Percentiles rank a stretch among this genome's conserved stretches.
phyloP scores from a whole-genome alignment of 257 asterid species.

The Gentiana macrophylla region DNA sequence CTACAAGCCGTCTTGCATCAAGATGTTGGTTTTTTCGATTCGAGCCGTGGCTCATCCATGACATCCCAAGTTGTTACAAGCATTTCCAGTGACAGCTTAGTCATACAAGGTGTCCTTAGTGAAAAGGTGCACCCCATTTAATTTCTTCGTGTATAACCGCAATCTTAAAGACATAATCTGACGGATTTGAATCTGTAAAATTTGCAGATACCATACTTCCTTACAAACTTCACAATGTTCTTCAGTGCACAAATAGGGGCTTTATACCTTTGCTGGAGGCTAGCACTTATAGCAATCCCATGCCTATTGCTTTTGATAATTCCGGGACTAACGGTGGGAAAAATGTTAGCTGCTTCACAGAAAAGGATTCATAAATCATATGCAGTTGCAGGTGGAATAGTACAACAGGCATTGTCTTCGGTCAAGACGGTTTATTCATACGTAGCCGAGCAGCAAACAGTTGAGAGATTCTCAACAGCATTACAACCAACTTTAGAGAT shows the following conservation, averaged over 20 bases:
- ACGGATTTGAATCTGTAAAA: neutral
- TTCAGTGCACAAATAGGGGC: slow-evolving; percentile 9
- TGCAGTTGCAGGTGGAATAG: slow-evolving; percentile 13
- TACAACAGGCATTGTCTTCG: slow-evolving; percentile 17
- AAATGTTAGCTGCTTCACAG: slow-evolving; percentile 5
- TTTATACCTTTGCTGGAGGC: slow-evolving; percentile 13
- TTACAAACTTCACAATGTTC: slow-evolving; percentile 8
- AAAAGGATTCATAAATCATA: slow-evolving; percentile 8
- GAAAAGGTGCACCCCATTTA: slow-evolving; percentile 1
- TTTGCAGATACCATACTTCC: slow-evolving; percentile 16
- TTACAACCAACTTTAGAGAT: slow-evolving; percentile 17
- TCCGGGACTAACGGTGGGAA: slow-evolving; percentile 11
- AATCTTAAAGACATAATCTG: no score
- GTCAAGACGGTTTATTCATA: slow-evolving; percentile 19
- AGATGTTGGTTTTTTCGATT: slow-evolving; percentile 11
- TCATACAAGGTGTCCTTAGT: slow-evolving; percentile 12
- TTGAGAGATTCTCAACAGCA: slow-evolving; percentile 16
- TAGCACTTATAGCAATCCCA: slow-evolving; percentile 11
- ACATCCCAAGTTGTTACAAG: slow-evolving; percentile 14
- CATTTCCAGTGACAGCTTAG: slow-evolving; percentile 10
- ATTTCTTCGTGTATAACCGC: neutral
- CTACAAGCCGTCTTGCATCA: slow-evolving; percentile 13
- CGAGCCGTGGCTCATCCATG: slow-evolving; percentile 7
- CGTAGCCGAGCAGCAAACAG: slow-evolving; percentile 15
- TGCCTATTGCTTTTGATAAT: slow-evolving; percentile 4